Percentiles rank a stretch among this genome's conserved stretches.
Conservation (phyloP, 1,139 yeast genomes). For the Hansenula lynferdii region DNA sequence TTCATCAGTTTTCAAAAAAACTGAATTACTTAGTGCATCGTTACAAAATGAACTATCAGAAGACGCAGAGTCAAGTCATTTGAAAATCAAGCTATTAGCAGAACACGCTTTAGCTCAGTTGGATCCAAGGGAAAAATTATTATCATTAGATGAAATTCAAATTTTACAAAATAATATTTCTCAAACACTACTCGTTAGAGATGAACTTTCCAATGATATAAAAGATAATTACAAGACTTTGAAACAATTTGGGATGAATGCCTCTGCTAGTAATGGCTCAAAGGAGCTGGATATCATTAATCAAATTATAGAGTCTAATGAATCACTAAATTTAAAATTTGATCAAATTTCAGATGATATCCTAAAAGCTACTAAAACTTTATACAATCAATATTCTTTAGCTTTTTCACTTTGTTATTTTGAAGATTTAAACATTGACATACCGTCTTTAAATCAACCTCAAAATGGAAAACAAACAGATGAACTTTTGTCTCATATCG, state of each 20-base stretch:
- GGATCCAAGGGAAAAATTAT: conserved; percentile 7
- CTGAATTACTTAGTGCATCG: conserved; percentile 3
- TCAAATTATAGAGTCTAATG: conserved; percentile 11
- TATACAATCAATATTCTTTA: conserved; percentile 14
- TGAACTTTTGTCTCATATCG: conserved; percentile 46
- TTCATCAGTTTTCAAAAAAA: conserved; percentile 6
- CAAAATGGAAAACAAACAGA: conserved; percentile 29
- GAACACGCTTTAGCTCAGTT: conserved; percentile 17
- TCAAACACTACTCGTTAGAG: conserved; percentile 6
- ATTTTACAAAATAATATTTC: conserved; percentile 4
- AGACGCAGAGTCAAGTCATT: conserved; percentile 10
- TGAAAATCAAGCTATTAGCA: conserved; percentile 15
- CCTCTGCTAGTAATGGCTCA: not conserved
- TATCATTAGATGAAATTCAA: conserved; percentile 11
- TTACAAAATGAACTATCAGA: conserved; percentile 8
- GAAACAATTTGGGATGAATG: conserved; percentile 2
- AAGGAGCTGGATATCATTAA: conserved; percentile 8
- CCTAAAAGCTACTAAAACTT: not conserved
- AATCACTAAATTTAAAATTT: conserved; percentile 7
- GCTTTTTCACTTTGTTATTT: conserved; percentile 17
- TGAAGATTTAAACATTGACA: conserved; percentile 9
- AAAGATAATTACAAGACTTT: conserved; percentile 9
- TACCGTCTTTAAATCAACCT: not conserved
- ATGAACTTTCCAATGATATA: conserved; percentile 14
- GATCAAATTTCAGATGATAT: conserved; percentile 1